Conservation (phyloP, 106 monocot genomes). For the Dendrobium huoshanense region DNA sequence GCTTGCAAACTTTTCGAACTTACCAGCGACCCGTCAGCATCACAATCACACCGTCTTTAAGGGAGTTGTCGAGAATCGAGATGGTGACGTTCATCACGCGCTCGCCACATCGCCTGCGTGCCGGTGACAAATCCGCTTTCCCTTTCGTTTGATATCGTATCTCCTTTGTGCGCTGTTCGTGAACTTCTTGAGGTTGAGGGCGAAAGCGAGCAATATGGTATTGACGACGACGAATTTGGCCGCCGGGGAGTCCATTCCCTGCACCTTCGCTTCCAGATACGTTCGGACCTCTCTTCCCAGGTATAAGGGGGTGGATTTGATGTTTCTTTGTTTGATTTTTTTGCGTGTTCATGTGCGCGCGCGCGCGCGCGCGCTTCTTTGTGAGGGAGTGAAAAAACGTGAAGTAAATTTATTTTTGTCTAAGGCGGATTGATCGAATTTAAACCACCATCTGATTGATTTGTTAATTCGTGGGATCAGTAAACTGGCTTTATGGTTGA, state of each 20-base stretch:
- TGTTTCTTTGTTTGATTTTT: background rate
- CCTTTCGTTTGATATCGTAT: too few relatives aligned
- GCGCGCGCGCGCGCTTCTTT: too few relatives aligned
- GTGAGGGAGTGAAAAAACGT: too few relatives aligned
- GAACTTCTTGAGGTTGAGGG: background rate
- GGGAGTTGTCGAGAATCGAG: too few relatives aligned
- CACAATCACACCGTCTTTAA: too few relatives aligned
- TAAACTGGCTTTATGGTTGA: background rate
- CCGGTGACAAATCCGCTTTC: too few relatives aligned
- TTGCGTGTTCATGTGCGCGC: background rate
- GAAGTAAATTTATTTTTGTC: background rate
- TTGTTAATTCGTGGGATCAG: too few relatives aligned
- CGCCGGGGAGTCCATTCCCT: conserved; percentile 21
- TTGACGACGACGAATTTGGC: conserved; percentile 12
- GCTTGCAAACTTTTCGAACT: too few relatives aligned
- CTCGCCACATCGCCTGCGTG: too few relatives aligned
- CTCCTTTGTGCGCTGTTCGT: background rate
- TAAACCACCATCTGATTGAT: too few relatives aligned
- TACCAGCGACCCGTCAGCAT: too few relatives aligned
- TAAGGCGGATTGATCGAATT: background rate
- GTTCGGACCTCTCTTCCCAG: conserved; percentile 39
- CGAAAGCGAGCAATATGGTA: conserved; percentile 3
- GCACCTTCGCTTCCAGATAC: conserved; percentile 69
- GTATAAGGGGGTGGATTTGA: conserved; percentile 5
- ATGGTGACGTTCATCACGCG: too few relatives aligned